phyloP scores from a whole-genome alignment of 2,329 filamentous ascomycete genomes.

The Cadophora sp. region DNA sequence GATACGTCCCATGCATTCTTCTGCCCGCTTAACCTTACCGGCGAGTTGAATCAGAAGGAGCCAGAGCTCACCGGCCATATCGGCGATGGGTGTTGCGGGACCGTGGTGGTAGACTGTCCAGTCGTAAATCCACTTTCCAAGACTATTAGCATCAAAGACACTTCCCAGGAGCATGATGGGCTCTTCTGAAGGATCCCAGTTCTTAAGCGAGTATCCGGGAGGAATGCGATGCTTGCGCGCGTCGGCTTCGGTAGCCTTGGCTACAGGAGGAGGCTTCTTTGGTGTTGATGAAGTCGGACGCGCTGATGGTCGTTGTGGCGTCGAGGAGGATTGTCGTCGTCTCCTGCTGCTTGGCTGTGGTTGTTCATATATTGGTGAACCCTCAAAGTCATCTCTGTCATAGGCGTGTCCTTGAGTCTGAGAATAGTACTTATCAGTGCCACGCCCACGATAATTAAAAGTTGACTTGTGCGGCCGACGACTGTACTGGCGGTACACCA shows the following conservation, averaged over 20 bases:
- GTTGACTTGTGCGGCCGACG: slow-evolving; percentile 39
- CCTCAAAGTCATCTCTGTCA: slow-evolving; percentile 42
- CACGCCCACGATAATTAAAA: slow-evolving; percentile 45
- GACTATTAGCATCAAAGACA: slow-evolving; percentile 95
- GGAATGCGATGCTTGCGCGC: slow-evolving; percentile 77
- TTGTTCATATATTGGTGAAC: slow-evolving; percentile 36
- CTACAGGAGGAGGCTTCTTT: slow-evolving; percentile 46
- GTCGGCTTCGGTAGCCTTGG: slow-evolving; percentile 64
- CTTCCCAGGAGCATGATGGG: slow-evolving; percentile 94
- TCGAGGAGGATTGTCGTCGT: slow-evolving; percentile 42
- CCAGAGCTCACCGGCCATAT: slow-evolving; percentile 95
- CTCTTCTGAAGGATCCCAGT: slow-evolving; percentile 95
- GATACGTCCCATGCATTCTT: slow-evolving; percentile 77
- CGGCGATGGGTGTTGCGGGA: slow-evolving; percentile 80
- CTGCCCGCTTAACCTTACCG: slow-evolving; percentile 90
- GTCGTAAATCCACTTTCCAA: slow-evolving; percentile 99
- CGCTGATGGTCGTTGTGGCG: slow-evolving; percentile 41
- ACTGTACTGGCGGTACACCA: slow-evolving; percentile 38
- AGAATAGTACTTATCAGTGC: slow-evolving; percentile 45
- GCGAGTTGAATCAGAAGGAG: slow-evolving; percentile 91
- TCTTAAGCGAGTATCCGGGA: slow-evolving; percentile 91
- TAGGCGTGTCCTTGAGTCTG: slow-evolving; percentile 41
- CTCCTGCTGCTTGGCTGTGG: slow-evolving; percentile 30
- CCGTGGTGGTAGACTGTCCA: slow-evolving; percentile 96
- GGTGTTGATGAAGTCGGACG: slow-evolving; percentile 36